Percentiles rank a stretch among this genome's conserved stretches.
phyloP scores from a whole-genome alignment of 176 grass and related monocot genomes.

The Triticum monococcum region DNA sequence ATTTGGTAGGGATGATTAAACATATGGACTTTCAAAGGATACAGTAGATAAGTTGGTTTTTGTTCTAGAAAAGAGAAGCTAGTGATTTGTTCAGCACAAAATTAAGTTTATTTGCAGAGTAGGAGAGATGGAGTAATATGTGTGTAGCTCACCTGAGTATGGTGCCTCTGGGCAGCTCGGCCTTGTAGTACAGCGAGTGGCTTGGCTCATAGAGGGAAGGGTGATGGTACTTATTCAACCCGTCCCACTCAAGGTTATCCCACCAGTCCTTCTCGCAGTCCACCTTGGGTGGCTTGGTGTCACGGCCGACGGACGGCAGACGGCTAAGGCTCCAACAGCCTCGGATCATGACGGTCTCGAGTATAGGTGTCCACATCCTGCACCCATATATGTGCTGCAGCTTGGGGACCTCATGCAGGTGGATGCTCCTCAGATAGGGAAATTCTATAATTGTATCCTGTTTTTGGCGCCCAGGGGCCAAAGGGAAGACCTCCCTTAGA shows the following conservation, averaged over 20 bases:
- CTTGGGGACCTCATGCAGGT: constrained; percentile 25
- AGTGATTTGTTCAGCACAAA: not conserved
- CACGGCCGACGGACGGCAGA: not conserved
- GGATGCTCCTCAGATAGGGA: not conserved
- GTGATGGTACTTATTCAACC: fast-evolving
- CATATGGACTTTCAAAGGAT: not conserved
- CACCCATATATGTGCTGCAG: not conserved
- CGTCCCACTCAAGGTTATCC: not conserved
- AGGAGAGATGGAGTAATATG: not conserved
- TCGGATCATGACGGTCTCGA: not conserved
- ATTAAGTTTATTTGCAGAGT: not conserved
- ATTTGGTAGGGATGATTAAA: not conserved
- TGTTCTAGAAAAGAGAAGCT: not conserved
- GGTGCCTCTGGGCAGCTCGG: not conserved
- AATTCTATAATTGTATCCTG: not conserved
- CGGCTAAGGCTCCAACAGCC: constrained; percentile 22
- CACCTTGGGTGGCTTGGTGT: not conserved
- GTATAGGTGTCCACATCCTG: not conserved
- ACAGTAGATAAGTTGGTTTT: not conserved
- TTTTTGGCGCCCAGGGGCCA: too few species aligned
- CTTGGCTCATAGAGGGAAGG: not conserved
- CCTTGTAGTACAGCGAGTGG: not conserved
- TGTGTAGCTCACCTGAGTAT: not conserved
- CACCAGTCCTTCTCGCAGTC: constrained; percentile 35
- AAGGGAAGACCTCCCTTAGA: too few species aligned